Evolutionary conservation across 106 monocot species (phyloP), one percentile per base, ranked within the genome.

Genomic region (Chionographis japonica): DNA sequence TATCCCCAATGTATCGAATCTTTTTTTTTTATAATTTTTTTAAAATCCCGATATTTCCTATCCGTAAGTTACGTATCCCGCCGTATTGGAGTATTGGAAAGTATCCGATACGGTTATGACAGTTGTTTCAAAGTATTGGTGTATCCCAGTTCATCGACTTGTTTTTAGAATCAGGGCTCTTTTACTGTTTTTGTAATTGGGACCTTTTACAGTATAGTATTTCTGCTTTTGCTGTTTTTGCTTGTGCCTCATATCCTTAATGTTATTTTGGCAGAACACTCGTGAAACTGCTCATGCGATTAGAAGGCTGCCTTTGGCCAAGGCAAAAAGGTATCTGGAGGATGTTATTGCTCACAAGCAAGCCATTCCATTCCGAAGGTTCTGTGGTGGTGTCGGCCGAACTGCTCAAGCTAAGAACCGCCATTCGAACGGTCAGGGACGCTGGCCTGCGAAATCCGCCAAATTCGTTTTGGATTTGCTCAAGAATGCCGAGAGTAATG

Each of bases 401-500:
- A 81, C 81, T n/a, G 80, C 80, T 40, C 80, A 81, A 65, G 73
- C 73, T 16, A 77, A 69, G 70, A 52, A 50, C 41, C 72, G 76
- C 62, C 81, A 81, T 67, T 61, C 81, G 14, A 81, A 81, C 58
- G 81, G 81, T 2, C 76, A 76, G 67, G 81, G 81, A 10, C 76
- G 87, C 2, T 83, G 87, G 87, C 87, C 87, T 46, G 66, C 55
- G 36, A 88, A 88, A 59, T 88, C 83, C 42, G 88, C 83, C 0
- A 74, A 43, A 52, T 88, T 88, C 46, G 80, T 88, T 54, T 70
- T 88, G 38, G 88, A 84, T 55, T 58, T 88, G 60, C 78, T 88
- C 7, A 88, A 80, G 56, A 87, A 83, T 75, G 88, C 83, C 27
- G 88, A 83, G 51, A 80, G 83, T 64, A 88, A 83, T 72, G 83